These are phyloP conservation scores for Suhomyces wounanorum DNA, from an alignment of 1,139 yeast genomes.

Conservation along the genomic window DNA sequence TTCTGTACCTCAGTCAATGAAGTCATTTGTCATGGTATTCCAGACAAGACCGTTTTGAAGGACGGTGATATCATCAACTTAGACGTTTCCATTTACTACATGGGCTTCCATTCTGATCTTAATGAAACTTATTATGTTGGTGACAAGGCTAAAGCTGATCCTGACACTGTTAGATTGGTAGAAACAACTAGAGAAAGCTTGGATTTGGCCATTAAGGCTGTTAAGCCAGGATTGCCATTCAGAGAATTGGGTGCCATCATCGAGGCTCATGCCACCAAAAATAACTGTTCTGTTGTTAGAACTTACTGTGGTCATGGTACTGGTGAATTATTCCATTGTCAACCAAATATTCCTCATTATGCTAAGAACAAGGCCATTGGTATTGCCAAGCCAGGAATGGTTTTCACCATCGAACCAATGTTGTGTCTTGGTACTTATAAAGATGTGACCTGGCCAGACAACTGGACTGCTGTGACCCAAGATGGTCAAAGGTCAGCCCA, in stretches of 20 bases:
- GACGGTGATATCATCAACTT: conserved; percentile 95
- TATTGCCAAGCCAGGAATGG: conserved; percentile 93
- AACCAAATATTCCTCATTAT: conserved; percentile 93
- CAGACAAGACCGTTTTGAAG: conserved; percentile 79
- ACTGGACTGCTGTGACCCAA: conserved; percentile 91
- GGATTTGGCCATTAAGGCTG: conserved; percentile 76
- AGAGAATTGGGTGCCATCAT: conserved; percentile 86
- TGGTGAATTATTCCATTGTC: conserved; percentile 83
- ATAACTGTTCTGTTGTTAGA: conserved; percentile 83
- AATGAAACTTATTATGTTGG: conserved; percentile 98
- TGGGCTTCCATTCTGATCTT: conserved; percentile 91
- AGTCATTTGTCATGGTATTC: conserved; percentile 96
- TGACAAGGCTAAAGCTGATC: conserved; percentile 73
- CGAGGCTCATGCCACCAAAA: conserved; percentile 80
- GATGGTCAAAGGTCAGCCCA: conserved; percentile 93
- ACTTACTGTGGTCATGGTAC: conserved; percentile 96
- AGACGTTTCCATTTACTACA: conserved; percentile 81
- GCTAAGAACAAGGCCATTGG: conserved; percentile 94
- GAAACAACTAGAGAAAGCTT: conserved; percentile 93
- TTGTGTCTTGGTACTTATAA: conserved; percentile 81
- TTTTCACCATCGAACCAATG: conserved; percentile 98
- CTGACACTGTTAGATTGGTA: conserved; percentile 81
- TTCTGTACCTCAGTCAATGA: conserved; percentile 94
- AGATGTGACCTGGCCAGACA: conserved; percentile 94
- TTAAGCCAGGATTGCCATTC: conserved; percentile 91